These are phyloP conservation scores for Gaeumannomyces sp. DNA, from an alignment of 2,329 filamentous ascomycete species.

Conservation along the genomic window DNA sequence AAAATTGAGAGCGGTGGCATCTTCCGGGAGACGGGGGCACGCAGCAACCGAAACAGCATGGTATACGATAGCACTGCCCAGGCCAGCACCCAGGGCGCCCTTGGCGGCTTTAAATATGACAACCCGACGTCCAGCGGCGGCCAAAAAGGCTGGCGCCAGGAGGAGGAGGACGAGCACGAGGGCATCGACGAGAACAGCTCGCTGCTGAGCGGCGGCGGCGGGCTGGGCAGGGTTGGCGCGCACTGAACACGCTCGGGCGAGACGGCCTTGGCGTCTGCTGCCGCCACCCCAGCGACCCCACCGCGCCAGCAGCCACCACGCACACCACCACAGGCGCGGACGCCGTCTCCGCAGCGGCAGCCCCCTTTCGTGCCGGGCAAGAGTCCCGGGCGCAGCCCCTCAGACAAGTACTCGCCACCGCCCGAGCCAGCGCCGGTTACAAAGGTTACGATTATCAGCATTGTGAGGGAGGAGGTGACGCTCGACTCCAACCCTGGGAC, in stretches of 20 bases:
- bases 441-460: slow-evolving; percentile 6
- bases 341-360: background rate
- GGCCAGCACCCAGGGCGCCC: slow-evolving; percentile 7
- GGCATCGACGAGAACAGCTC: slow-evolving; percentile 24
- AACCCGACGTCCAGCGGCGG: slow-evolving; percentile 7
- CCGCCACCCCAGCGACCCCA: background rate
- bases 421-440: background rate
- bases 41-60: slow-evolving; percentile 6
- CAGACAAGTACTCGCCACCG: background rate
- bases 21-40: slow-evolving; percentile 2
- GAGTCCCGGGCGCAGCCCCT: slow-evolving; percentile 1
- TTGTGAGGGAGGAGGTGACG: slow-evolving; percentile 5
- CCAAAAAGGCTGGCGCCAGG: slow-evolving; percentile 11
- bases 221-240: slow-evolving; percentile 14
- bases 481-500: background rate
- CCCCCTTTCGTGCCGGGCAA: slow-evolving; percentile 2
- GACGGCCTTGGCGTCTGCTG: background rate
- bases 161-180: slow-evolving; percentile 15
- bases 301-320: background rate
- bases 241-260: slow-evolving; percentile 33
- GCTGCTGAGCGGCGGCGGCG: slow-evolving; percentile 19
- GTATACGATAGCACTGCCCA: background rate
- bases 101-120: slow-evolving; percentile 5
- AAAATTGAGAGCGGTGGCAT: slow-evolving; percentile 1
- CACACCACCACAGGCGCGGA: background rate